Conservation (phyloP, 805 yeast genomes). For the Candida mattraensis region DNA sequence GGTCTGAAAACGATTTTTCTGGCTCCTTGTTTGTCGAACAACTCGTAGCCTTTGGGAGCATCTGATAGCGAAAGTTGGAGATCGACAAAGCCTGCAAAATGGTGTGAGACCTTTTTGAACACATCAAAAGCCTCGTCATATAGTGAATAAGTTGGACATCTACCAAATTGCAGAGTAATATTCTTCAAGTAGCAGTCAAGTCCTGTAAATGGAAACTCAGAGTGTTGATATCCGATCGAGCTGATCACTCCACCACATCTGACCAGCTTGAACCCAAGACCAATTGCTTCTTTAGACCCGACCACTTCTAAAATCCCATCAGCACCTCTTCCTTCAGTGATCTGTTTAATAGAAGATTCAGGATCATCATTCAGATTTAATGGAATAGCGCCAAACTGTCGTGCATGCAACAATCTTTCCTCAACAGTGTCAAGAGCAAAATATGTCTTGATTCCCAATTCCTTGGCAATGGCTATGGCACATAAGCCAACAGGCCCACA, state of each 20-base stretch:
- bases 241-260: slow-evolving; percentile 59
- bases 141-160: slow-evolving; percentile 61
- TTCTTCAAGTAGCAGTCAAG: slow-evolving; percentile 59
- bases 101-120: slow-evolving; percentile 43
- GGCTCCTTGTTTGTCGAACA: slow-evolving; percentile 54
- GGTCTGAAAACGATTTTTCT: slow-evolving; percentile 51
- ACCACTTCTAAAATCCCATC: slow-evolving; percentile 64
- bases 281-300: slow-evolving; percentile 52
- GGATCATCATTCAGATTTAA: slow-evolving; percentile 43
- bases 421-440: slow-evolving; percentile 51
- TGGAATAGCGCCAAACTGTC: slow-evolving; percentile 43
- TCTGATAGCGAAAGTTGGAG: slow-evolving; percentile 43
- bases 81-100: slow-evolving; percentile 55
- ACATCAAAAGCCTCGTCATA: slow-evolving; percentile 51
- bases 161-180: slow-evolving; percentile 56
- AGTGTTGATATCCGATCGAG: slow-evolving; percentile 63
- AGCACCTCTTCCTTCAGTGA: slow-evolving; percentile 50
- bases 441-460: slow-evolving; percentile 43
- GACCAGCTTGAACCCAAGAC: slow-evolving; percentile 50
- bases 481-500: slow-evolving; percentile 64
- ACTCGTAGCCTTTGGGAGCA: slow-evolving; percentile 45
- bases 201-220: slow-evolving; percentile 53
- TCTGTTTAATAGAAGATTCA: slow-evolving; percentile 31
- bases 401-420: slow-evolving; percentile 45
- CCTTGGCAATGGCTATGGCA: slow-evolving; percentile 46